Evolutionary conservation across 106 monocot species (phyloP), one percentile per base, ranked within the genome.

Genomic region (Platanthera zijinensis): DNA sequence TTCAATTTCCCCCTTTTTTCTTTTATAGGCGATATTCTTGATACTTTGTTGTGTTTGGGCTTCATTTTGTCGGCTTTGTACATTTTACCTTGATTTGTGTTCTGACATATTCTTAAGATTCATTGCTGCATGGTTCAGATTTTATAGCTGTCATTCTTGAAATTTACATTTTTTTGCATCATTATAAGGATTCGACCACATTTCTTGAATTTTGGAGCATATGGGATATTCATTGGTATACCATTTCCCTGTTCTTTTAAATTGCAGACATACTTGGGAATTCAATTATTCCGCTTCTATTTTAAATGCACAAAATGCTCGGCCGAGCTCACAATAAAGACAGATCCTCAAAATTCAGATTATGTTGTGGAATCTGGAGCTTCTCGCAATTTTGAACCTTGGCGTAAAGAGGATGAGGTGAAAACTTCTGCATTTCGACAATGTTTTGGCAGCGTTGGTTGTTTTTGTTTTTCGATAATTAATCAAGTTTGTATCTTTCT

Each of bases 341-440:
- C 96, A 12, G 93, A 96, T 63, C 96, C 96, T 21, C 87, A 87
- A 62, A 96, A 96, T 78, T 91, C 89, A 73, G 96, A 96, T 45
- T 93, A 96, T 73, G 83, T 86, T 62, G 96, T 96, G 30, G 96
- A 96, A 71, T 96, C 96, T 19, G 96, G 96, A 62, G 96, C 96
- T 48, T 74, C 89, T 14, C 89, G 96, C 7, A 96, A 96, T 87
- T 96, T 89, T 84, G 96, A 96, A 69, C 96, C 96, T 80, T 96
- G 96, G 96, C 90, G 96, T 62, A 81, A 76, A 1, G 84, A 87
- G 62, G 96, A 96, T 3, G 96, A 93, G 79, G 92, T 92, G 72
- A 71, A 75, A 18, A 47, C 52, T 47, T 45, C n/a, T 70, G n/a
- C 70, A 30, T 46, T 70, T 46, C 7, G 6, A 70, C 48, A 67